Evolutionary conservation across 768 basidiomycete species (phyloP), one percentile per base, ranked within the genome.

Genomic region (Xerocomellus intermedius): DNA sequence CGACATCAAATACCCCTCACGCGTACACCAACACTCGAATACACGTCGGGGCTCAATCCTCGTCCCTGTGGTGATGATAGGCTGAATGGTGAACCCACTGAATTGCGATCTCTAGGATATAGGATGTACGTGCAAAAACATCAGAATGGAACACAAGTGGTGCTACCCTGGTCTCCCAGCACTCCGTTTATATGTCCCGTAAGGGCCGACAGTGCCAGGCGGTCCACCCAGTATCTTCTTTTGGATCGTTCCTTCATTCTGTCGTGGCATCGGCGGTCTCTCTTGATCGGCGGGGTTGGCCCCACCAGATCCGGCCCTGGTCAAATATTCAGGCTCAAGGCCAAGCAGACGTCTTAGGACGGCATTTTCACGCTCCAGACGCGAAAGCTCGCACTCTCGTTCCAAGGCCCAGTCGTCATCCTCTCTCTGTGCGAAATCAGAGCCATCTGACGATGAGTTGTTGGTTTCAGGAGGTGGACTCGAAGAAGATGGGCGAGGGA

Each of bases 281-380:
- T 41, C 60, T 24, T 50, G 58, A 13, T 72, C 70, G 2, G 13
- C 47, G 0, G 45, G 10, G 35, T 55, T 41, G 41, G 42, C 24
- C 4, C 42, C 55, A 24, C 32, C 54, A 48, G 37, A 28, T 21
- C 48, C 59, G 4, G 17, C 12, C 14, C 47, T 36, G n/a, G 14
- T 24, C 4, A 46, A 16, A 56, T 48, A 48, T 19, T 61, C 67
- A 9, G 59, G 47, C 39, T 68, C 74, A 17, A 85, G 69, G 1
- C 82, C 85, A 56, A 92, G 69, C 76, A 98, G 75, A 54, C 83
- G 78, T 62, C 87, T 79, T 58, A 99, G 73, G 59, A 89, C 81
- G 49, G 82, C 80, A 67, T 99, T 98, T 77, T 99, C 96, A 60
- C 79, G 82, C 73, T 95, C 86, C 38, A 99, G 75, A 48, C 94